phyloP scores from a whole-genome alignment of 192 early-diverging fungal genomes.

The Obelidium mucronatum region DNA sequence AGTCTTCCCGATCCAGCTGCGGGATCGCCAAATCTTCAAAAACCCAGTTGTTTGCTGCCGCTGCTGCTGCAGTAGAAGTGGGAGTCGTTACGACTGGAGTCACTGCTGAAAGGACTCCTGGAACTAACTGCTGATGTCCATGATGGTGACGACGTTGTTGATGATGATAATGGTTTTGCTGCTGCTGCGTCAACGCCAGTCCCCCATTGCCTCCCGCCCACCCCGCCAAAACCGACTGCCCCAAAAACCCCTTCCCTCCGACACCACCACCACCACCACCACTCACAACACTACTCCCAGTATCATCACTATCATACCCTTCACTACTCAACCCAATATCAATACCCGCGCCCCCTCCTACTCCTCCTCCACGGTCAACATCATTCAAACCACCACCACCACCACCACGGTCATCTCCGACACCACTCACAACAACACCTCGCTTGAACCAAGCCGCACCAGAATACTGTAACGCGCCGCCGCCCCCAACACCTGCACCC shows the following conservation, averaged over 20 bases:
- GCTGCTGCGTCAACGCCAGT: no score
- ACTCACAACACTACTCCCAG: no score
- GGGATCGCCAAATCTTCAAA: conserved; percentile 36
- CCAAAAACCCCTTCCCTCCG: no score
- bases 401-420: background rate
- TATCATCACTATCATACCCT: conserved; percentile 1
- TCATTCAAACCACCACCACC: no score
- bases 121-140: background rate
- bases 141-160: background rate
- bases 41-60: conserved; percentile 28
- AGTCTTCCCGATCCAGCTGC: conserved; percentile 44
- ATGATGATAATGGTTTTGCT: no score
- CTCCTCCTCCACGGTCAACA: background rate
- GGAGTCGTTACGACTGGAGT: no score
- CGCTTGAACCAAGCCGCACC: background rate
- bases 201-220: no score
- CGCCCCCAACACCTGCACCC: background rate
- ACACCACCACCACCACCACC: background rate
- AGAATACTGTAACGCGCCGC: background rate
- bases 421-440: no score
- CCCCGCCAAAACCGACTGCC: no score
- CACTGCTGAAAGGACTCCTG: no score
- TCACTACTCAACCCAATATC: background rate
- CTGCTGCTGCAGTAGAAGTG: background rate
- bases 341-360: background rate